Evolutionary conservation across 305 asterid genomes (phyloP).

Genomic region (Fraxinus sp.): DNA sequence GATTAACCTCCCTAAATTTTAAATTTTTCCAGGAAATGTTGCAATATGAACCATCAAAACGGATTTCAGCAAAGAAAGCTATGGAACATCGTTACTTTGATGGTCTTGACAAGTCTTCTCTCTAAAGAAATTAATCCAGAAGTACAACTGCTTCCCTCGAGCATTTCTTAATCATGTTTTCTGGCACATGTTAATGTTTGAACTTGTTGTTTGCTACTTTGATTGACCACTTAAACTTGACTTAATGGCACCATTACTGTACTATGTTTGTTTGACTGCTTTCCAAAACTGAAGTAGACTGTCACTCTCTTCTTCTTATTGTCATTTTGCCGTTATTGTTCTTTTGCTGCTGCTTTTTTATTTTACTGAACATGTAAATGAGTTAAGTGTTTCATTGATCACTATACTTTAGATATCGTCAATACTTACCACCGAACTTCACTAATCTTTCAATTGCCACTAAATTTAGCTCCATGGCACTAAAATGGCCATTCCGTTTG

Average conservation of each 20-base stretch:
- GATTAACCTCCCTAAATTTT: not conserved
- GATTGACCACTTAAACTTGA: not conserved
- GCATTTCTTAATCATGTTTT: conserved; percentile 15
- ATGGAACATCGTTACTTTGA: conserved; percentile 95
- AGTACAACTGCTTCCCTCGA: conserved; percentile 23
- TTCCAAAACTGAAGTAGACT: not conserved
- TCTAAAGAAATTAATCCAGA: conserved; percentile 22
- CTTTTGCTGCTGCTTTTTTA: not conserved
- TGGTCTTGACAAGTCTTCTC: conserved; percentile 63
- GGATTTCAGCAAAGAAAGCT: conserved; percentile 97
- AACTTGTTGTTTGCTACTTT: not conserved
- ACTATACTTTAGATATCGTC: too few relatives aligned
- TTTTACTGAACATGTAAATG: not conserved
- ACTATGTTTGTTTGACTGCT: not conserved
- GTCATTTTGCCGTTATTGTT: not conserved
- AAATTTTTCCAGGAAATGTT: conserved; percentile 66
- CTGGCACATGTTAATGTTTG: not conserved
- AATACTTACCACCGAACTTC: too few relatives aligned
- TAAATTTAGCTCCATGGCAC: too few relatives aligned
- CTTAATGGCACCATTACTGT: not conserved
- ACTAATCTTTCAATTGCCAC: not conserved
- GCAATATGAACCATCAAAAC: conserved; percentile 78
- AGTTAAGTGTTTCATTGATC: not conserved
- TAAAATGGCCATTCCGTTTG: not conserved
- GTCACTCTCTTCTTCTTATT: not conserved